These are phyloP conservation scores for Candida gigantensis DNA, from an alignment of 1,139 yeast species.

Conservation along the genomic window DNA sequence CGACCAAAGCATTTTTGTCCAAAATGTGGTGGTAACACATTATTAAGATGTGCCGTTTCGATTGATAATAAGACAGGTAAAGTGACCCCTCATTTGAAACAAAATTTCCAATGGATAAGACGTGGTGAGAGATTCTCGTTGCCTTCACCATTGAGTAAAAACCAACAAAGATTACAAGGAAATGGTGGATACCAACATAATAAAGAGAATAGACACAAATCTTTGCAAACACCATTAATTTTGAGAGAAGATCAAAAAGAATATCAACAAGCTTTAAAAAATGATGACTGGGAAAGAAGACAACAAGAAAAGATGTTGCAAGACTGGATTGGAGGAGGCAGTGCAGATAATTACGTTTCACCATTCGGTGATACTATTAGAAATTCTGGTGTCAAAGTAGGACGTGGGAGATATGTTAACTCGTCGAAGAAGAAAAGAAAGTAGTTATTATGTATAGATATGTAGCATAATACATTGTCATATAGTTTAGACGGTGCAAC, in stretches of 20 bases:
- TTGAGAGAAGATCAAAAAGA: constrained; percentile 94
- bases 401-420: constrained; percentile 80
- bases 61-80: constrained; percentile 78
- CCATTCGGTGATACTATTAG: constrained; percentile 75
- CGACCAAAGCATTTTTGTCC: constrained; percentile 87
- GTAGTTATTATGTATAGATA: constrained; percentile 13
- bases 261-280: constrained; percentile 82
- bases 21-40: constrained; percentile 91
- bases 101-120: constrained; percentile 91
- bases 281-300: constrained; percentile 83
- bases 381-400: constrained; percentile 74
- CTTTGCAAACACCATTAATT: constrained; percentile 53
- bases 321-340: constrained; percentile 93
- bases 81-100: constrained; percentile 85
- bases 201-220: constrained; percentile 56
- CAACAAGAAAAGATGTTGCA: constrained; percentile 82
- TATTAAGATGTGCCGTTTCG: constrained; percentile 87
- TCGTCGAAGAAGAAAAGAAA: constrained; percentile 49
- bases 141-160: constrained; percentile 71
- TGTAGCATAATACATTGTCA: no score
- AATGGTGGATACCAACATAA: constrained; percentile 74
- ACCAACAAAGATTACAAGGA: constrained; percentile 61
- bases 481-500: no score
- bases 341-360: constrained; percentile 87
- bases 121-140: constrained; percentile 82